A percentile compares a stretch with the other conserved stretches of the same genome.
These are phyloP conservation scores for Actinomucor elegans DNA, from an alignment of 371 early-diverging fungal species.

Conservation along the genomic window DNA sequence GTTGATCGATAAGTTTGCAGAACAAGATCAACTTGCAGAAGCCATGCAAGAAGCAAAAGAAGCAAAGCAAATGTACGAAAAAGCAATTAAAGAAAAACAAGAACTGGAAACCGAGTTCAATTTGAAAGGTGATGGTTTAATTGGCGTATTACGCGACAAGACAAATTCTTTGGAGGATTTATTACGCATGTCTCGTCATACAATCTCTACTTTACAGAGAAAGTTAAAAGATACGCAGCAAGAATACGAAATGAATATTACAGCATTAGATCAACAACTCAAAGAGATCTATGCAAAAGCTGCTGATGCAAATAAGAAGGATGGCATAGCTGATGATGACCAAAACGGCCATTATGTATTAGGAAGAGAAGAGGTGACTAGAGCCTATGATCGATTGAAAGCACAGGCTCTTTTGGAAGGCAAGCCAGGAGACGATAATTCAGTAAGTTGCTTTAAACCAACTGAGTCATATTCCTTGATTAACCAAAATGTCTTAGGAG, in stretches of 20 bases:
- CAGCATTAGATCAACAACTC: conserved; percentile 70
- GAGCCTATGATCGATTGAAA: conserved; percentile 42
- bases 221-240: conserved; percentile 68
- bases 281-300: conserved; percentile 64
- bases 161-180: conserved; percentile 78
- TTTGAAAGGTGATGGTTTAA: conserved; percentile 71
- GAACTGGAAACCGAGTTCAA: conserved; percentile 75
- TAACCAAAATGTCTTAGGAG: no score
- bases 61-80: conserved; percentile 46
- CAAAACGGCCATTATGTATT: conserved; percentile 25
- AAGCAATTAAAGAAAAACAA: conserved; percentile 54
- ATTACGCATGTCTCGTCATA: conserved; percentile 77
- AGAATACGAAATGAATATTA: conserved; percentile 67
- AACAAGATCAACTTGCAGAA: conserved; percentile 73
- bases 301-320: conserved; percentile 49
- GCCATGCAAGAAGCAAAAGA: conserved; percentile 74
- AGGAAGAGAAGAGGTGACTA: conserved; percentile 32
- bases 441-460: no score
- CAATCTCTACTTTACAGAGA: conserved; percentile 72
- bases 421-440: conserved; percentile 25
- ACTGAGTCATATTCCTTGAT: no score
- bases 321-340: conserved; percentile 43
- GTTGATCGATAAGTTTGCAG: conserved; percentile 76
- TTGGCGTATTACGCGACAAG: conserved; percentile 74
- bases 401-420: conserved; percentile 50